Percentiles rank a stretch among this genome's conserved stretches.
These are phyloP conservation scores for Curvularia lunata DNA, from an alignment of 2,329 filamentous ascomycete genomes.

Conservation along the genomic window DNA sequence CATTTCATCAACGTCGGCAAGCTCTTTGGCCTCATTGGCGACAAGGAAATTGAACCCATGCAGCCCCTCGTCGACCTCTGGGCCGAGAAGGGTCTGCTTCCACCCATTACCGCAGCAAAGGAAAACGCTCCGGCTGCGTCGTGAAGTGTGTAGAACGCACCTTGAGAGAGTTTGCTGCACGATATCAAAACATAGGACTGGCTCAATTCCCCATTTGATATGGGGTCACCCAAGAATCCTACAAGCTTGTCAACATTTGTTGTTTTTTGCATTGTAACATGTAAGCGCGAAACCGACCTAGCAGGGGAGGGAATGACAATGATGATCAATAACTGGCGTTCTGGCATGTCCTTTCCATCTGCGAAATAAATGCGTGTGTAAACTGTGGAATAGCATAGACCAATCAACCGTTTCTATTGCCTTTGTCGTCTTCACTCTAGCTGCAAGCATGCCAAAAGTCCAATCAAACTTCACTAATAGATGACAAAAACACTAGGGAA, in stretches of 20 bases:
- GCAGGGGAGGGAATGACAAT: neutral
- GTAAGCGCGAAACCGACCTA: slow-evolving; percentile 9
- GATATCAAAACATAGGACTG: neutral
- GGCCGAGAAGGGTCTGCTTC: slow-evolving; percentile 86
- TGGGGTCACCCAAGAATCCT: slow-evolving; percentile 11
- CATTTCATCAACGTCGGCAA: slow-evolving; percentile 70
- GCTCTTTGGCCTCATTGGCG: slow-evolving; percentile 77
- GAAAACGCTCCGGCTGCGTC: slow-evolving; percentile 29
- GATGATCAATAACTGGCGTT: slow-evolving; percentile 14
- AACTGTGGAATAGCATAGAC: slow-evolving; percentile 10
- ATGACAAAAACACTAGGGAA: slow-evolving; percentile 35
- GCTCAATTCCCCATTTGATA: slow-evolving; percentile 17
- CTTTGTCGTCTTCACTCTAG: neutral
- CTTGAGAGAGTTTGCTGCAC: neutral
- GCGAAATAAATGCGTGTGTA: neutral
- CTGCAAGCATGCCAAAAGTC: neutral
- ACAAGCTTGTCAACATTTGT: slow-evolving; percentile 17
- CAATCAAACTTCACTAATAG: neutral
- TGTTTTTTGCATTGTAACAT: slow-evolving; percentile 18
- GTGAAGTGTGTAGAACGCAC: neutral
- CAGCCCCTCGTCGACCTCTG: slow-evolving; percentile 91
- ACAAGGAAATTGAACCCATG: slow-evolving; percentile 94
- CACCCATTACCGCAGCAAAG: slow-evolving; percentile 46
- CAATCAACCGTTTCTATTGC: slow-evolving; percentile 7
- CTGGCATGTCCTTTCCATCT: slow-evolving; percentile 15